Conservation (phyloP, 2,329 filamentous ascomycete species). For the Albifimbria verrucaria region DNA sequence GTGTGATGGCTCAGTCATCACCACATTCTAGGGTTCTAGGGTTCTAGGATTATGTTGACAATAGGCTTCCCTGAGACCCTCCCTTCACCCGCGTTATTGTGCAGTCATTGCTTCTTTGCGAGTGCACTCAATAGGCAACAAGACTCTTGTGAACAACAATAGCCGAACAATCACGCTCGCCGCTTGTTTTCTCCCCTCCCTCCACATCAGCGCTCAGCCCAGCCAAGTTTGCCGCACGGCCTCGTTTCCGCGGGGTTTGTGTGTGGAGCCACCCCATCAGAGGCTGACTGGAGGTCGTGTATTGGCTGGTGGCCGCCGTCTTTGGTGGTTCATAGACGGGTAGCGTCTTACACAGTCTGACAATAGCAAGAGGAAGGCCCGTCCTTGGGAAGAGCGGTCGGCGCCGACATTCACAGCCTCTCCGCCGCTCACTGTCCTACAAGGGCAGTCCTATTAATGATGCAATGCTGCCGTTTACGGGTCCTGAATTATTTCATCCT, state of each 20-base stretch:
- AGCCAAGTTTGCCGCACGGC: no score
- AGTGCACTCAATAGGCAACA: background rate
- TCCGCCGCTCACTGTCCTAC: no score
- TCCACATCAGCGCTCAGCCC: background rate
- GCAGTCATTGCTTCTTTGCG: background rate
- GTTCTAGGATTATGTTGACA: no score
- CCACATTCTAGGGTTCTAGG: no score
- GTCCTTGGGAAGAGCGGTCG: background rate
- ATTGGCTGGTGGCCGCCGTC: background rate
- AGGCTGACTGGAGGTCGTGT: background rate
- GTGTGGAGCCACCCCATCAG: background rate
- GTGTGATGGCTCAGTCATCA: no score
- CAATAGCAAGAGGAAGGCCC: background rate
- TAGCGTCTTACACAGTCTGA: background rate
- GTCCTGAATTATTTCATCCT: no score
- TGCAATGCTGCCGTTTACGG: no score
- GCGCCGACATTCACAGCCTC: background rate
- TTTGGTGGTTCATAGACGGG: background rate
- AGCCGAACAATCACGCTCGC: background rate
- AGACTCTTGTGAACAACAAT: background rate
- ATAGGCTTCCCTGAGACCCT: no score
- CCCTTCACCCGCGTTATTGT: no score
- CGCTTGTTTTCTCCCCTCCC: no score
- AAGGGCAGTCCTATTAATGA: no score
- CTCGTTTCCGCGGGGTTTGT: background rate